Base-by-base conservation (phyloP, 768 basidiomycete genomes). In the Boletus eberwhitei region DNA sequence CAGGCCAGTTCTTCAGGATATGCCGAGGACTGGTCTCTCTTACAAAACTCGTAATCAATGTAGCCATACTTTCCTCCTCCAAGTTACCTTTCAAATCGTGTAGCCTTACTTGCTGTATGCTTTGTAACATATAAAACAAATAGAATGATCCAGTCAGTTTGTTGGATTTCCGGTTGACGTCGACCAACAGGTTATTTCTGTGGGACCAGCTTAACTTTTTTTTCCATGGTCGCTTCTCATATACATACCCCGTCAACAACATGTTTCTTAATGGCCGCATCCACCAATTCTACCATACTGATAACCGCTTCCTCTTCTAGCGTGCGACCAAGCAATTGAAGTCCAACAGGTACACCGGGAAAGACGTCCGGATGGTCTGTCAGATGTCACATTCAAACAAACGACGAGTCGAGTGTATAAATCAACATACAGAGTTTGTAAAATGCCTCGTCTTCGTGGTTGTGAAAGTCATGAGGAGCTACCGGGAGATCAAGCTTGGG, bases 301-400 rank as follows among this genome's bases (percentile, higher is more conserved):
- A 82, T 70, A 17, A 82, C 77, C 0, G 77, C 81, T 61, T 82
- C 81, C 49, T 83, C 81, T 61, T 82, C 81, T 42, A 71, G 68
- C 34, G 72, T 75, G 24, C 73, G 69, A 4, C 80, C 80, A 8
- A 78, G 68, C 13, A 82, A 65, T 63, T 83, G 81, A 42, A 83
- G 65, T 16, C 71, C 70, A 7, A 82, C 70, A 2, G 81, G 80
- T n/a, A 75, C 72, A 16, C 74, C 74, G 6, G 70, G 62, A 59
- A 76, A 79, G 16, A 75, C 59, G 48, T 75, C 74, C 19, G 80
- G 77, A 51, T 79, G 70, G 57, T 78, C 78, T 80, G 21, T 51
- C 14, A 7, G 22, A 31, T 6, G 14, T 48, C 24, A 52, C 16
- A 3, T n/a, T 26, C 17, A 29, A 31, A 40, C n/a, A 2, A n/a